These are phyloP conservation scores for Cochlearia excelsa DNA, from an alignment of 345 rosid species.

Conservation along the genomic window DNA sequence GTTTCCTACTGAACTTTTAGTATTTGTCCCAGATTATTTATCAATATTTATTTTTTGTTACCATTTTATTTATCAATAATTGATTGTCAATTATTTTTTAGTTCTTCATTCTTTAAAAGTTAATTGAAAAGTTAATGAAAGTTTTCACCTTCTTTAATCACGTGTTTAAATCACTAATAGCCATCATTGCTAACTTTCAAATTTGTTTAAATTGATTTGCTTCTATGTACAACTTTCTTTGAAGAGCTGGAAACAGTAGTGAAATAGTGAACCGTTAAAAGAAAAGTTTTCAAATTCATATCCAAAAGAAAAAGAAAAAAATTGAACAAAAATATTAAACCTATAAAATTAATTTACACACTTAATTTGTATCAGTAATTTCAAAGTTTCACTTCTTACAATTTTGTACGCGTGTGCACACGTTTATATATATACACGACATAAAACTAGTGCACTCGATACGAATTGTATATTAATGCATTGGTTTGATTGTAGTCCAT, in stretches of 20 bases:
- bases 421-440: too few species aligned
- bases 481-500: too few species aligned
- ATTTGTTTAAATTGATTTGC: slow-evolving; percentile 12
- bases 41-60: slow-evolving; percentile 6
- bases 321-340: too few species aligned
- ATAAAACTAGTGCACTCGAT: too few species aligned
- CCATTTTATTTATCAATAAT: slow-evolving; percentile 18
- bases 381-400: too few species aligned
- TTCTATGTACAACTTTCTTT: slow-evolving; percentile 1
- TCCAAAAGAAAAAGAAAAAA: too few species aligned
- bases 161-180: slow-evolving; percentile 18
- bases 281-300: too few species aligned
- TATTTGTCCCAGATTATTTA: slow-evolving; percentile 17
- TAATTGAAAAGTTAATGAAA: slow-evolving; percentile 5
- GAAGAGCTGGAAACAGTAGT: slow-evolving; percentile 2
- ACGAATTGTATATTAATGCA: too few species aligned
- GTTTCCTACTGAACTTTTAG: slow-evolving; percentile 28
- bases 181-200: slow-evolving; percentile 26
- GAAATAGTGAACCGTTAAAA: neutral
- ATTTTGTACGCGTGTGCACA: too few species aligned
- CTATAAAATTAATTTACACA: too few species aligned
- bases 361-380: too few species aligned
- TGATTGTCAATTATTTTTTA: slow-evolving; percentile 16
- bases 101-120: slow-evolving; percentile 17
- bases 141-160: slow-evolving; percentile 11